These are phyloP conservation scores for Pinus taeda DNA, from an alignment of 75 land plant species.

Conservation along the genomic window DNA sequence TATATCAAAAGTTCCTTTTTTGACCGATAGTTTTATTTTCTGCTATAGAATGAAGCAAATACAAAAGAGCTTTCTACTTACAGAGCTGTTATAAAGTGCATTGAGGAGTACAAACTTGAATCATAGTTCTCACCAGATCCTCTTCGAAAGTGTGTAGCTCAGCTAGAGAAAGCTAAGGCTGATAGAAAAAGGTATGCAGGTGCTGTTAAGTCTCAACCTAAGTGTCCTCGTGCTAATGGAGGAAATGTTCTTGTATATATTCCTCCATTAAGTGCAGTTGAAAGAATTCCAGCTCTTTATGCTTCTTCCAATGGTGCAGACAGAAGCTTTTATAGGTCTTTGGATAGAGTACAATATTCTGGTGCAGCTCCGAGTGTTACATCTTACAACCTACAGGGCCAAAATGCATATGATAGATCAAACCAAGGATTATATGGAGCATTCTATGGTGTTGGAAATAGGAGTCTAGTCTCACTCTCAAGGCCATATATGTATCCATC, in stretches of 20 bases:
- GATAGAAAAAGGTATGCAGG: conserved; percentile 32
- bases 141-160: conserved; percentile 41
- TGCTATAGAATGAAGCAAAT: conserved; percentile 28
- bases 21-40: background rate
- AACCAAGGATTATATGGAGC: conserved; percentile 29
- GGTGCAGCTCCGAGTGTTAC: conserved; percentile 14
- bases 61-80: conserved; percentile 43
- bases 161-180: conserved; percentile 44
- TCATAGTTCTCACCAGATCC: conserved; percentile 42
- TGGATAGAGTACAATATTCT: conserved; percentile 11
- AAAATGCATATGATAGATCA: conserved; percentile 33
- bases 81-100: conserved; percentile 37
- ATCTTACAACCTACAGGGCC: conserved; percentile 12
- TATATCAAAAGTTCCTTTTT: background rate
- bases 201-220: conserved; percentile 20
- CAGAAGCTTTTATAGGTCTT: conserved; percentile 30
- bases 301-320: conserved; percentile 6
- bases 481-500: conserved; percentile 38
- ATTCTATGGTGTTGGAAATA: conserved; percentile 39
- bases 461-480: conserved; percentile 46
- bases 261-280: conserved; percentile 8
- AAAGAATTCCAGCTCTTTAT: conserved; percentile 1
- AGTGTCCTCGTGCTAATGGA: conserved; percentile 27
- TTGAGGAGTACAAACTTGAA: conserved; percentile 53
- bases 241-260: conserved; percentile 11